Conservation (phyloP, 2,329 filamentous ascomycete genomes). For the Fusarium newnesense region DNA sequence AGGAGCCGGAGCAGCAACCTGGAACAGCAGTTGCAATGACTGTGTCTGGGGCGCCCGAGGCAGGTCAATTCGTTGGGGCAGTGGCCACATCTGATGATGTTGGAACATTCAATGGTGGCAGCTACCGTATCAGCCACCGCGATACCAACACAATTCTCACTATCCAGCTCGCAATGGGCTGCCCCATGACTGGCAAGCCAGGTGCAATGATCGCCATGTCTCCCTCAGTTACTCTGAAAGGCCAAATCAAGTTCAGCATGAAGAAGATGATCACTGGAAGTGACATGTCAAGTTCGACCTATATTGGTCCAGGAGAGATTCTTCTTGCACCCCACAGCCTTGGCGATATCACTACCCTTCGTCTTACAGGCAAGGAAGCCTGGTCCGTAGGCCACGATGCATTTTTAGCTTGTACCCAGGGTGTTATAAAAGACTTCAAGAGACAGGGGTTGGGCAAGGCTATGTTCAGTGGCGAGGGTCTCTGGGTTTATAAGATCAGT, state of each 20-base stretch:
- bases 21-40: conserved; percentile 47
- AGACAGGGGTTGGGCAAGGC: conserved; percentile 87
- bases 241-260: conserved; percentile 83
- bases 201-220: conserved; percentile 97
- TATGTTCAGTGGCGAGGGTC: conserved; percentile 91
- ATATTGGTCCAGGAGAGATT: conserved; percentile 90
- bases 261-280: conserved; percentile 91
- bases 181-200: conserved; percentile 82
- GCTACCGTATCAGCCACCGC: conserved; percentile 91
- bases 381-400: conserved; percentile 91
- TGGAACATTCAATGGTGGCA: conserved; percentile 97
- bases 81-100: conserved; percentile 78
- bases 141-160: conserved; percentile 92
- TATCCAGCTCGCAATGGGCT: conserved; percentile 88
- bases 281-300: conserved; percentile 81
- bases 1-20: conserved; percentile 37
- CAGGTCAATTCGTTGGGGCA: conserved; percentile 71
- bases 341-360: conserved; percentile 86
- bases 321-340: conserved; percentile 82
- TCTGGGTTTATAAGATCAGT: conserved; percentile 89
- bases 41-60: conserved; percentile 53
- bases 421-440: conserved; percentile 89
- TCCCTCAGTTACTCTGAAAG: conserved; percentile 84
- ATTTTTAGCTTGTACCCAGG: conserved; percentile 86
- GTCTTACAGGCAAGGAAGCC: conserved; percentile 74